Evolutionary conservation across 176 grass and related monocot genomes (phyloP).

Genomic region (Rhynchospora tenuis): DNA sequence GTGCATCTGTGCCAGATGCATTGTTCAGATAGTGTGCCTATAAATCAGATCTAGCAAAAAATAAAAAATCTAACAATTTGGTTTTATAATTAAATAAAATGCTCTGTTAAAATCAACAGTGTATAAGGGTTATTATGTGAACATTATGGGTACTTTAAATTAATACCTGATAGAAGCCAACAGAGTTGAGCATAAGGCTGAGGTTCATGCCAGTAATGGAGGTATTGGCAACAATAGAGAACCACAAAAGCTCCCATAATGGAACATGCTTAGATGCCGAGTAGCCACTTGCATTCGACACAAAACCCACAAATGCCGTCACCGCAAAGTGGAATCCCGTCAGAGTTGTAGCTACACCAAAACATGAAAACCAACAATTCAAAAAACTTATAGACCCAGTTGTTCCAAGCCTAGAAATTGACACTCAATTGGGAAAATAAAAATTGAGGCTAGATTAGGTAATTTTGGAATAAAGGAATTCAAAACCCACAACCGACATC

Average conservation of each 20-base stretch:
- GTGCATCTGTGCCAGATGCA: neutral
- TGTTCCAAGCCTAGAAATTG: neutral
- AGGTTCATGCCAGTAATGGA: constrained; percentile 99
- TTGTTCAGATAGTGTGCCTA: neutral
- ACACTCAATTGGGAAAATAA: neutral
- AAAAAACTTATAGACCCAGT: neutral
- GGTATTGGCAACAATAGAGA: constrained; percentile 90
- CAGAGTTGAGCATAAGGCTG: constrained; percentile 95
- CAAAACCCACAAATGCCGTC: constrained; percentile 75
- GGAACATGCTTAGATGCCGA: constrained; percentile 88
- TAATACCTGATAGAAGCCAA: constrained; percentile 84
- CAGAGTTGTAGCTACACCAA: constrained; percentile 71
- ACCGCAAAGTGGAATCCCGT: constrained; percentile 98
- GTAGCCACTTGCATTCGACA: constrained; percentile 89
- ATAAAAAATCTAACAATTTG: neutral
- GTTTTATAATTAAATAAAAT: neutral
- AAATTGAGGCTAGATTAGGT: neutral
- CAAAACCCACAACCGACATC: neutral
- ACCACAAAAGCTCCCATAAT: constrained; percentile 97
- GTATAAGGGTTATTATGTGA: neutral
- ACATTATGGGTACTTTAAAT: neutral
- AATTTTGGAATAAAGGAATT: neutral
- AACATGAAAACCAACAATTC: constrained; percentile 6
- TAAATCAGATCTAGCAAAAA: neutral
- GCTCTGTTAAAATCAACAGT: neutral